Conservation (phyloP, 1,284 basidiomycete species). For the Leccinum fuscescens region DNA sequence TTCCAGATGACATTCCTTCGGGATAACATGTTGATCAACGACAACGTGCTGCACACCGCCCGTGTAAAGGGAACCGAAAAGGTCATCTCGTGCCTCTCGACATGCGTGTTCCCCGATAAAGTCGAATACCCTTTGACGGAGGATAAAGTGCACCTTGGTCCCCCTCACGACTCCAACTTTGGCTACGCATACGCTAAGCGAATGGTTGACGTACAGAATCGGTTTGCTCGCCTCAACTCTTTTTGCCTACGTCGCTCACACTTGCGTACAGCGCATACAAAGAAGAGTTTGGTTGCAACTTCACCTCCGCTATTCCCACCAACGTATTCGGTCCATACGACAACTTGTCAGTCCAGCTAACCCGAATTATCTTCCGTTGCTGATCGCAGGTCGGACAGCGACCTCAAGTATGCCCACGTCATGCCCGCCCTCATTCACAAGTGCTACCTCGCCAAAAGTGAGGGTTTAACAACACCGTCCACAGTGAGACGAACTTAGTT, state of each 20-base stretch:
- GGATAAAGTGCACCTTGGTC: slow-evolving; percentile 82
- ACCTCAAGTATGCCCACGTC: slow-evolving; percentile 86
- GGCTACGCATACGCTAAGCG: slow-evolving; percentile 91
- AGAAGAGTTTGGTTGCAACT: slow-evolving; percentile 86
- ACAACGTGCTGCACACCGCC: slow-evolving; percentile 78
- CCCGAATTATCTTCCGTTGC: slow-evolving; percentile 1
- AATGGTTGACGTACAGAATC: slow-evolving; percentile 91
- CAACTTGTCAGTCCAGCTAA: slow-evolving; percentile 56
- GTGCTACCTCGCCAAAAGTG: slow-evolving; percentile 84
- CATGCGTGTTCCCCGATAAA: slow-evolving; percentile 87
- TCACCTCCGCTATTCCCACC: slow-evolving; percentile 90
- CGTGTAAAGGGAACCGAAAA: slow-evolving; percentile 65
- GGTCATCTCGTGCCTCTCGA: slow-evolving; percentile 84
- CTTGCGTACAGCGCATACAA: slow-evolving; percentile 70
- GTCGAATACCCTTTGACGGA: slow-evolving; percentile 88
- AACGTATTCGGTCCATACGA: slow-evolving; percentile 87
- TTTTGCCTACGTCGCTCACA: background rate
- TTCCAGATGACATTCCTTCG: slow-evolving; percentile 78
- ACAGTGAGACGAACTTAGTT: background rate
- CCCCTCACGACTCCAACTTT: slow-evolving; percentile 87
- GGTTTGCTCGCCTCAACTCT: slow-evolving; percentile 47
- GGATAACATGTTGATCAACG: slow-evolving; percentile 89
- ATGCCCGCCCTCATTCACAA: slow-evolving; percentile 89
- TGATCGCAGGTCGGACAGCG: slow-evolving; percentile 43
- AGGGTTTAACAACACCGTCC: slow-evolving; percentile 17